phyloP scores from a whole-genome alignment of 495 filamentous ascomycete genomes.

The Ascobolus immersus region DNA sequence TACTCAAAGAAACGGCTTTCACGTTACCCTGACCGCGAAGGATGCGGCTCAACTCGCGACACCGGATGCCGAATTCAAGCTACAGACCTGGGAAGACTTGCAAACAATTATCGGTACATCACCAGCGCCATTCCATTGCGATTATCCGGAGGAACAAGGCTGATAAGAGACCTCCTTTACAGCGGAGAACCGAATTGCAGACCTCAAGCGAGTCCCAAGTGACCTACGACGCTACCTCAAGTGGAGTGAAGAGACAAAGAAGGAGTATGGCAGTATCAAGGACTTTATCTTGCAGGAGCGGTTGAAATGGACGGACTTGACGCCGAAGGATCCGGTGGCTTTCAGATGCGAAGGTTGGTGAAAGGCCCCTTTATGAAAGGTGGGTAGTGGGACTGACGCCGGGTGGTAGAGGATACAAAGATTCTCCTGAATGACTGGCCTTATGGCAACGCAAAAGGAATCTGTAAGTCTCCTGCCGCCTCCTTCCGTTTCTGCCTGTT shows the following conservation, averaged over 20 bases:
- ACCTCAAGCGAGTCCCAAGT: slow-evolving; percentile 58
- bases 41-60: slow-evolving; percentile 40
- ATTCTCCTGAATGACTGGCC: slow-evolving; percentile 81
- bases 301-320: slow-evolving; percentile 36
- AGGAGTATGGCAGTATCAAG: slow-evolving; percentile 48
- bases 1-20: no score
- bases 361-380: not conserved
- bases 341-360: not conserved
- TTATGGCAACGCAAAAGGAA: slow-evolving; percentile 45
- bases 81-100: slow-evolving; percentile 45
- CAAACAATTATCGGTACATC: slow-evolving; percentile 42
- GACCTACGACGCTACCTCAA: slow-evolving; percentile 60
- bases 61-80: slow-evolving; percentile 41
- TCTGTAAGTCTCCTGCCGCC: slow-evolving; percentile 16
- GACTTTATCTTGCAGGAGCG: slow-evolving; percentile 50
- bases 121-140: no score
- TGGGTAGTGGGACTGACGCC: not conserved
- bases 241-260: slow-evolving; percentile 46
- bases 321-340: not conserved
- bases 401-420: slow-evolving; percentile 20
- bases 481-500: not conserved
- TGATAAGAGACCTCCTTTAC: no score
- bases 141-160: no score
- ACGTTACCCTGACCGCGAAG: slow-evolving; percentile 36
- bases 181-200: slow-evolving; percentile 42